phyloP scores from a whole-genome alignment of 2,329 filamentous ascomycete species.

The Calonectria pseudoturangicola region DNA sequence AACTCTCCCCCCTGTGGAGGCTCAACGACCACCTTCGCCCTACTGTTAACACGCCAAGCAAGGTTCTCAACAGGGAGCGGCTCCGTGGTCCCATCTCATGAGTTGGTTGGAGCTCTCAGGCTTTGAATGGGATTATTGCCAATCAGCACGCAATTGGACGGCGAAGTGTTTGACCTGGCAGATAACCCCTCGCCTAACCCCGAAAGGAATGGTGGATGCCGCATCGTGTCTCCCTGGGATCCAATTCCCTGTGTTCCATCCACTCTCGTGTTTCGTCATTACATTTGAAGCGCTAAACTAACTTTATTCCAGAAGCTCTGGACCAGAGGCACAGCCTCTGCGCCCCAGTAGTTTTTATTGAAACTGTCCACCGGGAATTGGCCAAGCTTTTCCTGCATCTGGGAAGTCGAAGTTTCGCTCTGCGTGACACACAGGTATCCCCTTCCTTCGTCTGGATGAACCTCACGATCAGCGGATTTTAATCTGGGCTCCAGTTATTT shows the following conservation, averaged over 20 bases:
- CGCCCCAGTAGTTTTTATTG: conserved; percentile 16
- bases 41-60: neutral
- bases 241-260: conserved; percentile 12
- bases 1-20: conserved; percentile 11
- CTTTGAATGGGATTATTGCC: neutral
- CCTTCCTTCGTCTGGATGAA: conserved; percentile 1
- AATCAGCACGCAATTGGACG: conserved; percentile 1
- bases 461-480: conserved; percentile 18
- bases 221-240: conserved; percentile 12
- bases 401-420: neutral
- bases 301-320: conserved; percentile 25
- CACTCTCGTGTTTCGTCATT: conserved; percentile 29
- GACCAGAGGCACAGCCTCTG: conserved; percentile 17
- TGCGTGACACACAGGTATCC: neutral
- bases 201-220: neutral
- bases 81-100: neutral
- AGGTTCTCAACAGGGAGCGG: too few relatives aligned
- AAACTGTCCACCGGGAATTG: neutral
- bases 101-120: neutral
- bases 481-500: conserved; percentile 27
- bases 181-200: conserved; percentile 9
- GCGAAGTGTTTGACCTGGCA: neutral
- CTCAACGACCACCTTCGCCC: neutral
- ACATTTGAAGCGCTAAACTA: conserved; percentile 12
- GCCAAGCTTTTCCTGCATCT: conserved; percentile 23